phyloP scores from a whole-genome alignment of 805 yeast species.

The Tetrapisispora fleetii region DNA sequence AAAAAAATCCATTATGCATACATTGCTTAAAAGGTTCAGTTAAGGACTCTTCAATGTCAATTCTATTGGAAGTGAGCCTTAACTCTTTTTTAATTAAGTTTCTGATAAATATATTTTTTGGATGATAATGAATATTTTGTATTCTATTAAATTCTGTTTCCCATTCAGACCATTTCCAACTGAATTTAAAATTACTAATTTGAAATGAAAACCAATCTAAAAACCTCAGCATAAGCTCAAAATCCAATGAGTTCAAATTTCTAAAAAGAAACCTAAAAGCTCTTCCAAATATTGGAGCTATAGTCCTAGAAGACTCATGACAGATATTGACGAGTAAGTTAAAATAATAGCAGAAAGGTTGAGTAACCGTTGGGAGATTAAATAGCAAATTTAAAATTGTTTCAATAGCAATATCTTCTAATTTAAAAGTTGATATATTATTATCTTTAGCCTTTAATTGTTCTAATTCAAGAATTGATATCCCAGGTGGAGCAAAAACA shows the following conservation, averaged over 20 bases:
- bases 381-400: constrained; percentile 66
- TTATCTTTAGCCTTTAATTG: constrained; percentile 27
- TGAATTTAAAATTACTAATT: constrained; percentile 78
- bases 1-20: constrained; percentile 32
- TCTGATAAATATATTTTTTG: constrained; percentile 56
- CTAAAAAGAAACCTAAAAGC: constrained; percentile 70
- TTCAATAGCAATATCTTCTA: constrained; percentile 78
- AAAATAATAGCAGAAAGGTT: constrained; percentile 63
- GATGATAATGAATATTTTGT: constrained; percentile 44
- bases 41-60: constrained; percentile 58
- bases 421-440: constrained; percentile 59
- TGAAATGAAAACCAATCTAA: constrained; percentile 86
- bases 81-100: constrained; percentile 72
- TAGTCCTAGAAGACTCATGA: constrained; percentile 56
- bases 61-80: constrained; percentile 53
- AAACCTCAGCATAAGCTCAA: constrained; percentile 56
- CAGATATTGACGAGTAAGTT: constrained; percentile 75
- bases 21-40: constrained; percentile 41
- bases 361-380: constrained; percentile 51
- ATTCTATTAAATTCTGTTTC: constrained; percentile 37
- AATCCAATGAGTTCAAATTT: constrained; percentile 52
- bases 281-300: constrained; percentile 87
- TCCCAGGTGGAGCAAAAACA: constrained; percentile 54
- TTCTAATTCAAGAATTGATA: constrained; percentile 54
- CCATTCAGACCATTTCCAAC: constrained; percentile 97